Evolutionary conservation across 1,284 basidiomycete genomes (phyloP).

Genomic region (Boletus semigastroideus): DNA sequence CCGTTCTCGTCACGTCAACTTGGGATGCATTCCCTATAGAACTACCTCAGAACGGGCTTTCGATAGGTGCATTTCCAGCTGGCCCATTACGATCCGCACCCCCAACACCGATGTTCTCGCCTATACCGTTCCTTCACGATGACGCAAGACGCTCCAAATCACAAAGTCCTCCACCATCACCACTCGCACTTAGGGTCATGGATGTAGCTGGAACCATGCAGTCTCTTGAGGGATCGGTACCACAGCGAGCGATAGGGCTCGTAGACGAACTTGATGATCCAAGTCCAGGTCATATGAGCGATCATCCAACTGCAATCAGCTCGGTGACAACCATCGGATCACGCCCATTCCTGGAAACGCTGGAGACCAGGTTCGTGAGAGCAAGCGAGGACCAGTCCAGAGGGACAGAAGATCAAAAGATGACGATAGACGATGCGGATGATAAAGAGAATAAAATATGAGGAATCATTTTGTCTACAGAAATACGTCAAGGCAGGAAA

Average conservation of each 20-base stretch:
- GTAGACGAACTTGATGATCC: slow-evolving; percentile 85
- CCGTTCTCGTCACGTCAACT: slow-evolving; percentile 83
- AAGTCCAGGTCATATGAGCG: slow-evolving; percentile 75
- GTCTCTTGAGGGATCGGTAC: slow-evolving; percentile 36
- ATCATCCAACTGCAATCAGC: slow-evolving; percentile 68
- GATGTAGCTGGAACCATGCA: slow-evolving; percentile 28
- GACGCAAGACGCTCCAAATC: slow-evolving; percentile 74
- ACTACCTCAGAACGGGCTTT: slow-evolving; percentile 41
- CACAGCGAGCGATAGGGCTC: slow-evolving; percentile 60
- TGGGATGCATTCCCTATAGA: slow-evolving; percentile 67
- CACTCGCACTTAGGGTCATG: slow-evolving; percentile 50
- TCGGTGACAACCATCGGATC: slow-evolving; percentile 55
- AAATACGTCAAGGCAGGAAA: slow-evolving; percentile 3
- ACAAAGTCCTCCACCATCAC: slow-evolving; percentile 73
- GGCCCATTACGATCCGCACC: slow-evolving; percentile 53
- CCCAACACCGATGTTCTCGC: slow-evolving; percentile 78
- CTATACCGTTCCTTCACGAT: slow-evolving; percentile 79
- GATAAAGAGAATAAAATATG: slow-evolving; percentile 59
- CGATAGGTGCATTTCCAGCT: slow-evolving; percentile 42
- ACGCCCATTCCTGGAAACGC: slow-evolving; percentile 52
- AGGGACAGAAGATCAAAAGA: slow-evolving; percentile 20
- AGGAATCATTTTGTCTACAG: slow-evolving; percentile 1
- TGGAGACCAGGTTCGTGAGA: slow-evolving; percentile 68
- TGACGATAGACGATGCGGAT: slow-evolving; percentile 50
- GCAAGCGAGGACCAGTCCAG: slow-evolving; percentile 37